Base-by-base conservation (phyloP, 768 basidiomycete species). In the Pilatotrama ljubarskyi region DNA sequence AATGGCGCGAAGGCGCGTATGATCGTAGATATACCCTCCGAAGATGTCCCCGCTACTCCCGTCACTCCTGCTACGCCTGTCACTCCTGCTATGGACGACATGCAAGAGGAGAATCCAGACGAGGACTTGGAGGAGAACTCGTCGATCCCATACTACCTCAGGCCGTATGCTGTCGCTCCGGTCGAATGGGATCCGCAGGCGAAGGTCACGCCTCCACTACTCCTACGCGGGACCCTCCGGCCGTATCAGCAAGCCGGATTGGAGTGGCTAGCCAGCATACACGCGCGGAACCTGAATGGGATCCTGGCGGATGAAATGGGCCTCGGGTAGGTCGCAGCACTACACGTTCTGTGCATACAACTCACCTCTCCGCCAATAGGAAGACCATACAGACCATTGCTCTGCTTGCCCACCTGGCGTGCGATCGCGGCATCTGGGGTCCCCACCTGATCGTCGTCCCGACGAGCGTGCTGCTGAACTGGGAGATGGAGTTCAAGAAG, bases 351-450 rank as follows among this genome's bases (percentile, higher is more conserved):
- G 0, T 20, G 15, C n/a, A n/a, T 38, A n/a, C 24, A 47, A 55
- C 43, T 64, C 58, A 55, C 63, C 1, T 22, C 52, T 24, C 50
- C 5, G 47, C n/a, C 38, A 61, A 41, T 67, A 98, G 93, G 50
- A 93, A 93, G 79, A 98, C 97, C 0, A 92, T 99, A 32, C 97
- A 99, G 74, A 96, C 96, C 0, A 98, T 99, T 49, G 82, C 96
- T 0, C 80, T 98, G 37, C 77, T 99, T 3, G 96, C 96, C 2
- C 93, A 98, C 75, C 80, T 99, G 11, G 91, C 94, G 43, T 93
- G 91, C 67, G 90, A 94, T 64, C 81, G 90, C 55, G 91, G 93
- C 15, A 91, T 97, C 63, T 91, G 91, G 90, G 91, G 94, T 5
- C 93, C 93, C 0, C 93, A 97, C 78, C 80, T 98, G 7, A 90